These are phyloP conservation scores for Epichloe hybrida DNA, from an alignment of 2,329 filamentous ascomycete genomes.

Conservation along the genomic window DNA sequence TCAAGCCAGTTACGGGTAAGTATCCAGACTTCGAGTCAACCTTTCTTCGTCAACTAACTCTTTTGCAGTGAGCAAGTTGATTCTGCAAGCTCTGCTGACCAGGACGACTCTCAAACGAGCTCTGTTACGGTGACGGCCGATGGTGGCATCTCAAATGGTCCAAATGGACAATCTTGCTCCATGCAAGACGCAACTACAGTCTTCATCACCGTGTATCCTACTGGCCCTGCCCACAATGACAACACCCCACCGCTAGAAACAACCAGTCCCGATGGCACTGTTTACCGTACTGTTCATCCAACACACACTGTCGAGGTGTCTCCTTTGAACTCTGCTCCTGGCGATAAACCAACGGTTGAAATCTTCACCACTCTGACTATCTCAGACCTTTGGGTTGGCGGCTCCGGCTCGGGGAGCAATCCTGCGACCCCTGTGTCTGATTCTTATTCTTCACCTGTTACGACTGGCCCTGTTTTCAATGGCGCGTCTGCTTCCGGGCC, in stretches of 20 bases:
- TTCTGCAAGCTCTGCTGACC: conserved; percentile 4
- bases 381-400: conserved; percentile 18
- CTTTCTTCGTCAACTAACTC: not conserved
- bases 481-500: conserved; percentile 9
- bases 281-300: conserved; percentile 10
- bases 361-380: conserved; percentile 24
- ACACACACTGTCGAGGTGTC: conserved; percentile 16
- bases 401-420: conserved; percentile 5
- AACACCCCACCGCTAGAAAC: conserved; percentile 4
- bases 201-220: conserved; percentile 32
- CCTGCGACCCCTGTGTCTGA: not conserved
- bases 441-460: conserved; percentile 6
- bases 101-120: conserved; percentile 2
- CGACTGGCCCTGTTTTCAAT: conserved; percentile 7
- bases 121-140: conserved; percentile 3
- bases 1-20: conserved; percentile 23
- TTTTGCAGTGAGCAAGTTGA: conserved; percentile 7
- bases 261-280: conserved; percentile 10
- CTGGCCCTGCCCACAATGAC: conserved; percentile 11
- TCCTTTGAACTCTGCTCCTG: conserved; percentile 9
- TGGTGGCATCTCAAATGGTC: conserved; percentile 2
- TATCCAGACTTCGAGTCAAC: not conserved
- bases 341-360: conserved; percentile 9
- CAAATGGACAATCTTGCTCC: conserved; percentile 23
- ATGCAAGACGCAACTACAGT: conserved; percentile 28